These are phyloP conservation scores for Leishmania tarentolae DNA, from an alignment of 208 protist genomes.

Conservation along the genomic window DNA sequence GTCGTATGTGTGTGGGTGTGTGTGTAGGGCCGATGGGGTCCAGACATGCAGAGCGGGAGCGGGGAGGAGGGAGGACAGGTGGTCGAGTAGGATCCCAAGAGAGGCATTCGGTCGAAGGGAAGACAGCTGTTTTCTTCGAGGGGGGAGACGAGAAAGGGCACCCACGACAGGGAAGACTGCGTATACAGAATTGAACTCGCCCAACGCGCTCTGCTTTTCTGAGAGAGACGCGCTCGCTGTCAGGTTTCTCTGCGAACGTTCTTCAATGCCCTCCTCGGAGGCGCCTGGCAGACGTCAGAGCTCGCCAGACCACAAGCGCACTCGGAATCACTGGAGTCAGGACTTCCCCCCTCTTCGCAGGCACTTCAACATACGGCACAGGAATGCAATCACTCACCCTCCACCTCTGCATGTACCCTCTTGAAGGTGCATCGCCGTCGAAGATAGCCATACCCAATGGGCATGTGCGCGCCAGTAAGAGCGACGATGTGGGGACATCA, in stretches of 20 bases:
- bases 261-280: background rate
- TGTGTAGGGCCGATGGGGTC: background rate
- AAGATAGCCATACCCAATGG: background rate
- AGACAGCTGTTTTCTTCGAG: background rate
- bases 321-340: background rate
- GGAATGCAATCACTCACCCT: background rate
- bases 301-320: background rate
- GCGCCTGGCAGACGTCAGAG: background rate
- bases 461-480: background rate
- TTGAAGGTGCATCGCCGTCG: background rate
- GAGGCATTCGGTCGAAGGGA: too few relatives aligned
- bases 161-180: background rate
- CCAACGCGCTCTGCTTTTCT: background rate
- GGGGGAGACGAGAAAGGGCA: background rate
- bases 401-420: background rate
- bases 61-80: background rate
- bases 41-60: background rate
- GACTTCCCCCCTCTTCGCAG: background rate
- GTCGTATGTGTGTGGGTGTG: background rate
- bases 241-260: background rate
- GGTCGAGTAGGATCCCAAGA: background rate
- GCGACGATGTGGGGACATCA: background rate
- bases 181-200: background rate
- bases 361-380: background rate
- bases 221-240: background rate